A percentile compares a stretch with the other conserved stretches of the same genome.
phyloP scores from a whole-genome alignment of 2,329 filamentous ascomycete genomes.

The Metarhizium humberi region DNA sequence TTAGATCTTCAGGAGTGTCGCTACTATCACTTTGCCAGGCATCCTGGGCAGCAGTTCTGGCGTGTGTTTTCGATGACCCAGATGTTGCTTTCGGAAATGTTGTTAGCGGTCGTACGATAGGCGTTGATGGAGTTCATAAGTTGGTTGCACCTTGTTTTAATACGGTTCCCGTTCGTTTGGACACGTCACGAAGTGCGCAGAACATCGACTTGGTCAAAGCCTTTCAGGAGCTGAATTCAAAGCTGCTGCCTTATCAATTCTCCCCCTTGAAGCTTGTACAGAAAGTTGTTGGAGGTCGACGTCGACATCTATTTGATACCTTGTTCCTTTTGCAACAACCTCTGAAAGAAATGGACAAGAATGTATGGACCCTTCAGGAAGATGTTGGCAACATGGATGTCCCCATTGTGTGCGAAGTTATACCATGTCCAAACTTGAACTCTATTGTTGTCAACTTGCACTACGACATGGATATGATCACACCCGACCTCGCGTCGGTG shows the following conservation, averaged over 20 bases:
- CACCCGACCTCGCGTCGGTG: slow-evolving; percentile 15
- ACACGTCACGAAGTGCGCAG: slow-evolving; percentile 35
- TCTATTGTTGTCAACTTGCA: slow-evolving; percentile 52
- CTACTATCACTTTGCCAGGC: slow-evolving; percentile 62
- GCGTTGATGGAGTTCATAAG: slow-evolving; percentile 55
- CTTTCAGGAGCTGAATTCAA: slow-evolving; percentile 53
- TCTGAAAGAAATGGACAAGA: slow-evolving; percentile 42
- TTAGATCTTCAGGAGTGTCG: slow-evolving; percentile 47
- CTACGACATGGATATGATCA: slow-evolving; percentile 39
- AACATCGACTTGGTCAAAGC: slow-evolving; percentile 49
- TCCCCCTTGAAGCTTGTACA: slow-evolving; percentile 68
- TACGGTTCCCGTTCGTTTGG: slow-evolving; percentile 63
- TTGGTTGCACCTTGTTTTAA: slow-evolving; percentile 92
- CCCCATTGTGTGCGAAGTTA: slow-evolving; percentile 67
- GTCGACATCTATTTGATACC: slow-evolving; percentile 63
- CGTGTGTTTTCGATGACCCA: slow-evolving; percentile 38
- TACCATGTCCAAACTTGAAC: slow-evolving; percentile 44
- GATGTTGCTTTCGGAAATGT: slow-evolving; percentile 87
- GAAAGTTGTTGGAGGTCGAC: slow-evolving; percentile 28
- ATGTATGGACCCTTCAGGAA: slow-evolving; percentile 45
- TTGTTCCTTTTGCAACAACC: slow-evolving; percentile 70
- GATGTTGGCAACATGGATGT: slow-evolving; percentile 61
- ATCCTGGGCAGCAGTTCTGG: slow-evolving; percentile 60
- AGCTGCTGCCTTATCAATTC: slow-evolving; percentile 60
- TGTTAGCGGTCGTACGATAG: slow-evolving; percentile 63